Evolutionary conservation across 129 eudicot genomes (phyloP), one percentile per base, ranked within the genome.

Genomic region (Centella asiatica): DNA sequence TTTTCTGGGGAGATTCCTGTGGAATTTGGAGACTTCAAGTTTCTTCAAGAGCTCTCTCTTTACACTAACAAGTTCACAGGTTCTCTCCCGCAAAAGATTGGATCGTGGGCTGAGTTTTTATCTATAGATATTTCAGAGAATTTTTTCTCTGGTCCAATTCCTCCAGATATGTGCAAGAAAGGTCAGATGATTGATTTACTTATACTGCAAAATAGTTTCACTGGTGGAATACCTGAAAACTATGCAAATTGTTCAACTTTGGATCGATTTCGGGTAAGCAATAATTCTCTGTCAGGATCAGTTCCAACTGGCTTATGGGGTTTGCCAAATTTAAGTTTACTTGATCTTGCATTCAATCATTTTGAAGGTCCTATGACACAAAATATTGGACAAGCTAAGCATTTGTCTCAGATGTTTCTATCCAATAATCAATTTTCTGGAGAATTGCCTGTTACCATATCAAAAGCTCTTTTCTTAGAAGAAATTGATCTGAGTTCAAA

Each of bases 231-330:
- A 27, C 92, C 92, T 44, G 84, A 72, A 62, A 77, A n/a, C 56
- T 84, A 84, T 44, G 72, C 58, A 5, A 46, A 69, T 25, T 84
- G 92, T 58, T 51, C 25, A 23, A 80, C 87, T 0, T 69, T 84
- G 72, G 11, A 60, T 20, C 81, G 92, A 51, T 25, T 84, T 28
- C 71, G 92, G 50, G 66, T 80, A 31, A 77, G 61, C 37, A 77
- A 84, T 28, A 84, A 84, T 47, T 84, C 84, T 5, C 84, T 84
- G 54, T 80, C 92, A 5, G 87, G 92, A 0, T 26, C 45, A 50
- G 78, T 84, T 64, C 87, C 87, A 1, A 58, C 68, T 15, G 92
- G 87, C 49, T 77, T 84, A 69, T 84, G 92, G 92, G 74, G 84
- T 63, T 72, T 84, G 69, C 92, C 87, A 2, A 69, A 69, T 48